Evolutionary conservation across 2,329 filamentous ascomycete species (phyloP), one percentile per base, ranked within the genome.

Genomic region (Xenoacremonium recifei): DNA sequence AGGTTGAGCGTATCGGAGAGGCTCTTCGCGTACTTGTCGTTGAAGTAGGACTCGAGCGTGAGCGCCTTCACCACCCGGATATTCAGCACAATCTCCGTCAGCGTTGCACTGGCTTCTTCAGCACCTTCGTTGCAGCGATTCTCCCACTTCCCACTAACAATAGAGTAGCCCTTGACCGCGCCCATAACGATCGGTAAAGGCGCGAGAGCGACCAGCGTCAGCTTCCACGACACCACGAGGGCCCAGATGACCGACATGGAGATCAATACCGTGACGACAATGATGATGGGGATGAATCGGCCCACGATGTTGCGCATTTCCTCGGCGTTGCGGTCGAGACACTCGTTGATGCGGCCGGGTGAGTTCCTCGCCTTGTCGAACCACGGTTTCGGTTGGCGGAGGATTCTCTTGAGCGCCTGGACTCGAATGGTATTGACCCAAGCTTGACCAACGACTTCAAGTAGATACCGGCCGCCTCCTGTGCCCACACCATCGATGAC

Each of bases 301-400:
- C 87, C 86, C 0, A 95, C 74, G 0, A 97, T 69, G 53, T 88
- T 90, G 7, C 87, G 79, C 79, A 93, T 91, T 59, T 96, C 89
- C 60, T 97, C 90, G 0, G 85, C 87, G 54, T 89, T 87, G 13
- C 85, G 79, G 55, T 95, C 89, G 0, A 97, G 75, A 33, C 78
- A 85, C 46, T 88, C 82, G 1, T 76, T 81, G 31, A 97, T 73
- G 2, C 75, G 72, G 1, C 73, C 71, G 0, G 85, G 69, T 0
- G 76, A 79, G 61, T 93, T 87, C 23, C 73, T 71, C 2, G 84
- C 73, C 37, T 75, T 70, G 49, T 89, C 84, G 53, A 95, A 95
- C 84, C 90, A 97, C 4, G 76, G 66, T 47, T 78, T 82, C 1
- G 88, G 85, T 58, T 96, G 92, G 29, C 77, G 73, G 1, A 97